Base-by-base conservation (phyloP, 495 filamentous ascomycete genomes). In the Penicillium psychrofluorescens region DNA sequence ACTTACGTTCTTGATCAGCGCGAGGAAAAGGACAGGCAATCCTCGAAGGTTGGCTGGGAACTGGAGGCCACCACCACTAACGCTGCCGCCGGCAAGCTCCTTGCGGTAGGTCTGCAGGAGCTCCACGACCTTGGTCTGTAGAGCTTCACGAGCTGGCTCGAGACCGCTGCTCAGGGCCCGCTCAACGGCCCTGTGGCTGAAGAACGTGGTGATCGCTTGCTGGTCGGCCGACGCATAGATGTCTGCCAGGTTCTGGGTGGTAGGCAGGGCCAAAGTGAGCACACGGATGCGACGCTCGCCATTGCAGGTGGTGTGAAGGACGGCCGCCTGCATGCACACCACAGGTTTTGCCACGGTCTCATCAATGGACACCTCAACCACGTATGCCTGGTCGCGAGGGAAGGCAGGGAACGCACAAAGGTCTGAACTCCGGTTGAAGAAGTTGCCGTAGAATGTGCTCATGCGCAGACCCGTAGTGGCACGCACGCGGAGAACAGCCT, bases 321-420 rank as follows among this genome's bases (percentile, higher is more conserved):
- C 90, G 35, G 91, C 94, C n/a, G 90, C 84, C 61, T 98, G 92
- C 73, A 98, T 68, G 67, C 90, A 96, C 14, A 95, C 85, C 44
- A 91, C 82, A n/a, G 84, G 84, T 66, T 95, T 95, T n/a, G 81
- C 81, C 44, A 98, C 71, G 31, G 80, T 87, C 68, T 98, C 92
- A 62, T 98, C 92, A 49, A 98, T 96, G 7, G 92, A 91, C 42
- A 98, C 94, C 59, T 98, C 92, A 31, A 98, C 92, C n/a, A 97
- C 92, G 59, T 97, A 98, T 37, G 85, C 86, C 58, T 98, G 92
- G 58, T 98, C 92, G 58, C 92, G 81, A 13, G 92, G 92, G 74
- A 98, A 96, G 6, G 94, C 92, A 1, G 91, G 91, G 76, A 97
- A 97, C 15, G 91, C 91, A 59, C 91, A 96, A 38, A 98, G 82